phyloP scores from a whole-genome alignment of 2,329 filamentous ascomycete species.

The Rugonectria rugulosa region DNA sequence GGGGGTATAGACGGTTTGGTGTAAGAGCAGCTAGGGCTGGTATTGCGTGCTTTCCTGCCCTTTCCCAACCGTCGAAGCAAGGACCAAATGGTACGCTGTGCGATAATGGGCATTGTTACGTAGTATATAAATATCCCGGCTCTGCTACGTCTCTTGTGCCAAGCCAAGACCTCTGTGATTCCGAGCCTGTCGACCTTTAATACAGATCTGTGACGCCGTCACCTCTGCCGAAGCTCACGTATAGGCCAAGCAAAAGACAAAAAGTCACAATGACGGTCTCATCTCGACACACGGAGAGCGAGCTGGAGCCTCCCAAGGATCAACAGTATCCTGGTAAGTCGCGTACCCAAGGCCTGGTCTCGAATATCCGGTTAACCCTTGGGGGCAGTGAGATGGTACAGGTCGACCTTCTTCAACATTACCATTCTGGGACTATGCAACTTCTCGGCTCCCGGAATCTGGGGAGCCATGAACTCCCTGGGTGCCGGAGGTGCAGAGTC shows the following conservation, averaged over 20 bases:
- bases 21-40: slow-evolving; percentile 9
- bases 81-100: neutral
- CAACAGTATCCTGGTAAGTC: slow-evolving; percentile 41
- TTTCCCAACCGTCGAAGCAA: slow-evolving; percentile 3
- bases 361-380: neutral
- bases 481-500: slow-evolving; percentile 72
- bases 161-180: slow-evolving; percentile 4
- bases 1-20: slow-evolving; percentile 7
- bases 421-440: slow-evolving; percentile 75
- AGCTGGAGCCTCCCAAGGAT: slow-evolving; percentile 39
- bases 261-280: slow-evolving; percentile 23
- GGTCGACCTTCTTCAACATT: slow-evolving; percentile 76
- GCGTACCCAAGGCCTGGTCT: too few species aligned
- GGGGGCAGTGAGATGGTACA: slow-evolving; percentile 71
- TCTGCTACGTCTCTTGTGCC: slow-evolving; percentile 16
- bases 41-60: slow-evolving; percentile 16
- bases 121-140: slow-evolving; percentile 33
- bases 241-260: neutral
- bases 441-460: slow-evolving; percentile 74
- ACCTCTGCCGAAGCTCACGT: neutral
- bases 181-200: neutral
- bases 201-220: neutral
- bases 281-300: slow-evolving; percentile 32
- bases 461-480: slow-evolving; percentile 77
- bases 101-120: neutral